These are phyloP conservation scores for Linnemannia elongata DNA, from an alignment of 192 early-diverging fungal genomes.

Conservation along the genomic window DNA sequence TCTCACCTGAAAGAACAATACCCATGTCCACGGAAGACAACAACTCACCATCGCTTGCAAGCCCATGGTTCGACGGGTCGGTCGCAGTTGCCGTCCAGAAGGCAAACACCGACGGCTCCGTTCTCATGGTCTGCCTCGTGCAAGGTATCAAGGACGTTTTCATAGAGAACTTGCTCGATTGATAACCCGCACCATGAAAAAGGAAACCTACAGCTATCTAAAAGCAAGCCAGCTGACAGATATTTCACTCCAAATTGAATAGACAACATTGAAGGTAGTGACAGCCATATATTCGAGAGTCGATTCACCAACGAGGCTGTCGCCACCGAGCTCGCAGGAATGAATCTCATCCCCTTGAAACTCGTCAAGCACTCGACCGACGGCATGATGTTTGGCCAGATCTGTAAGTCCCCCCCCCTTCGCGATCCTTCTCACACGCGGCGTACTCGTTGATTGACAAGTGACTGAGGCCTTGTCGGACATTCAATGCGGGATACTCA, in stretches of 20 bases:
- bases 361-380: slow-evolving; percentile 42
- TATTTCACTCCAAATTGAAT: no score
- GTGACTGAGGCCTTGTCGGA: background rate
- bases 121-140: slow-evolving; percentile 46
- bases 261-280: slow-evolving; percentile 25
- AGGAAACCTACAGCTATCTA: background rate
- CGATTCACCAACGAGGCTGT: slow-evolving; percentile 27
- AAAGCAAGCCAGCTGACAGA: background rate
- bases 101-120: slow-evolving; percentile 17
- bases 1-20: background rate
- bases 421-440: background rate
- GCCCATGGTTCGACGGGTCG: slow-evolving; percentile 37
- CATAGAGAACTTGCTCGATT: background rate
- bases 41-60: background rate
- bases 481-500: background rate
- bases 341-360: slow-evolving; percentile 26
- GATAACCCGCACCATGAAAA: background rate
- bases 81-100: slow-evolving; percentile 40
- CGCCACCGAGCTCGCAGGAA: background rate
- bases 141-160: slow-evolving; percentile 14
- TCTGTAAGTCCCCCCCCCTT: slow-evolving; percentile 26
- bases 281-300: slow-evolving; percentile 33
- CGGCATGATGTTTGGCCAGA: slow-evolving; percentile 51
- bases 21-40: background rate
- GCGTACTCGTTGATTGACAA: background rate